Evolutionary conservation across 805 yeast species (phyloP), one percentile per base, ranked within the genome.

Genomic region (Millerozyma acaciae): DNA sequence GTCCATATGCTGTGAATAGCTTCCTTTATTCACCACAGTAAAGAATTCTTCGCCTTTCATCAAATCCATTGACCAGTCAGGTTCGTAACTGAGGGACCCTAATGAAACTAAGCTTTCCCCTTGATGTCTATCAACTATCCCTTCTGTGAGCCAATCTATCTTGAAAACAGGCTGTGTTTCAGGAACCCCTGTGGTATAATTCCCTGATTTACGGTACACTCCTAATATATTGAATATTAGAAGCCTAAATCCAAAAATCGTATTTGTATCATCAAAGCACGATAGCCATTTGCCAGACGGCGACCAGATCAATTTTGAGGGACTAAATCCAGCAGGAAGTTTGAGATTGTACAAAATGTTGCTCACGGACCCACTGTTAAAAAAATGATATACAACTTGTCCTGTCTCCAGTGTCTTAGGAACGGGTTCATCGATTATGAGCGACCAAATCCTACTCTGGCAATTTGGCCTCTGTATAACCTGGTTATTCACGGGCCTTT

Each of bases 351-450:
- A 55, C 8, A 45, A 39, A 14, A 60, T 35, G 13, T 31, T 36
- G 42, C 71, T 64, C 13, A 35, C 42, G 5, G 59, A 44, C 0
- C 71, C 70, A 7, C 43, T 41, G 32, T 64, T 62, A 31, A 51
- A 40, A 35, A 65, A 64, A 28, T 64, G 53, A 39, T 43, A 48
- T 4, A 51, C 25, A n/a, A 46, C 28, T 3, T 49, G 56, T 4
- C 42, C 40, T 7, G 21, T 21, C n/a, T 28, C 32, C 21, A n/a
- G 16, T 2, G 35, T 25, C 16, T 43, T 39, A 30, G 50, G 51
- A 23, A 47, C 50, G 22, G 50, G 28, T 5, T 57, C 52, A 9
- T 46, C 41, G 4, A 51, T 58, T 18, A 57, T 39, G 5, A 65
- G 35, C 6, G 65, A 50, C 68, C 68, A 66, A n/a, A 57, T 40